Percentiles rank a stretch among this genome's conserved stretches.
These are phyloP conservation scores for Fragaria nilgerrensis DNA, from an alignment of 306 rosid species.

Conservation along the genomic window DNA sequence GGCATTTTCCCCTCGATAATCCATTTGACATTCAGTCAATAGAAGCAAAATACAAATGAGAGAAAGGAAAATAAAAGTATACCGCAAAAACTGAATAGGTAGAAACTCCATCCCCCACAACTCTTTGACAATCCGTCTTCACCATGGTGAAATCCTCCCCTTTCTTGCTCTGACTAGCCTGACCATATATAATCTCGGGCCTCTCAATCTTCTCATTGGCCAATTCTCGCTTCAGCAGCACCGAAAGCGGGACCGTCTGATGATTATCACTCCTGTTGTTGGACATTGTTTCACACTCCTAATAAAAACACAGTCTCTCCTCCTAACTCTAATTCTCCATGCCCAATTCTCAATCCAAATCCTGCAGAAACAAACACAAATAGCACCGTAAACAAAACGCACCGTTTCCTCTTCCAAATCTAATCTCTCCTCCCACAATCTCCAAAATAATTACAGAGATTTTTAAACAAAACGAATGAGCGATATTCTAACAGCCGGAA, in stretches of 20 bases:
- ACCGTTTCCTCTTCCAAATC: conserved; percentile 13
- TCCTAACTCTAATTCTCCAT: conserved; percentile 39
- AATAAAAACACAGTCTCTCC: conserved; percentile 6
- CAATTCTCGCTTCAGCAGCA: conserved; percentile 89
- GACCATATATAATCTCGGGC: conserved; percentile 81
- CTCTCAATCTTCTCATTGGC: conserved; percentile 83
- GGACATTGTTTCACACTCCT: conserved; percentile 55
- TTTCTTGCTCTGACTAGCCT: conserved; percentile 89
- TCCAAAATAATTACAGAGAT: conserved; percentile 15
- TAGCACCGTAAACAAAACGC: conserved; percentile 2
- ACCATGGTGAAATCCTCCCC: conserved; percentile 87
- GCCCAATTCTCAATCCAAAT: conserved; percentile 24
- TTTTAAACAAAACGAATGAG: conserved; percentile 6
- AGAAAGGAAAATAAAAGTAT: conserved; percentile 16
- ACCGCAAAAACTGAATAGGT: conserved; percentile 94
- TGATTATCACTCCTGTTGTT: conserved; percentile 56
- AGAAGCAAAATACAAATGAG: not conserved
- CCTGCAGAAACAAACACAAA: conserved; percentile 27
- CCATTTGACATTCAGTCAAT: not conserved
- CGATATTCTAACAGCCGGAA: not conserved
- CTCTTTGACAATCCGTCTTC: conserved; percentile 84
- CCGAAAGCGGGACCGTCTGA: conserved; percentile 88
- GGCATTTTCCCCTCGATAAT: not conserved
- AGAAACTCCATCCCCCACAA: conserved; percentile 89
- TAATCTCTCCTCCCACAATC: not conserved